Conservation (phyloP, 2,329 filamentous ascomycete species). For the Aspergillus vadensis region DNA sequence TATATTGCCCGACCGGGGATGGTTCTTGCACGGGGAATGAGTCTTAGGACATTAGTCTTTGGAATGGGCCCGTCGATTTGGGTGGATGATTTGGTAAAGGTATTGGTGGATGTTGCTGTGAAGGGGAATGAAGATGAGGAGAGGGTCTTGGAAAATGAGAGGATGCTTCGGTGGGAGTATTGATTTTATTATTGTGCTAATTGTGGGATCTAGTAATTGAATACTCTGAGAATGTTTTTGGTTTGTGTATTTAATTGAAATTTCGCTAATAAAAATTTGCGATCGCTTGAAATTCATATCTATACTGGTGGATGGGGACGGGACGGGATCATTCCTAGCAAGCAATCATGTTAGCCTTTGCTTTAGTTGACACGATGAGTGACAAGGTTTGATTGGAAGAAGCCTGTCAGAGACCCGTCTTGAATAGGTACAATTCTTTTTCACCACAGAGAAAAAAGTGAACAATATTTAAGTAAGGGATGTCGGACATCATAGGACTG, state of each 20-base stretch:
- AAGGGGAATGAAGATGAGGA: slow-evolving; percentile 13
- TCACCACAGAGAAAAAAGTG: slow-evolving; percentile 10
- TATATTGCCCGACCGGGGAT: slow-evolving; percentile 10
- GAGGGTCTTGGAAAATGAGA: slow-evolving; percentile 19
- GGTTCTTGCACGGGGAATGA: not conserved
- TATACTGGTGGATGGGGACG: not conserved
- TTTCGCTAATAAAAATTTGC: not conserved
- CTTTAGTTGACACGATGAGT: not conserved
- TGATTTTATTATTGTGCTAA: not conserved
- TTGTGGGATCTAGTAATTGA: not conserved
- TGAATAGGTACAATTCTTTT: slow-evolving; percentile 3
- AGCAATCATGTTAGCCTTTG: not conserved
- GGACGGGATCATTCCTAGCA: not conserved
- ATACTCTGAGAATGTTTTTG: rapidly evolving
- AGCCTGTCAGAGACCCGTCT: slow-evolving; percentile 12
- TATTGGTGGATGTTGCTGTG: slow-evolving; percentile 19
- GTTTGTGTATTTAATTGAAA: not conserved
- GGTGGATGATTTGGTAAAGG: slow-evolving; percentile 17
- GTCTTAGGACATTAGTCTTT: slow-evolving; percentile 1
- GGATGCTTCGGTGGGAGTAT: not conserved
- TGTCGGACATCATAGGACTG: too few species aligned
- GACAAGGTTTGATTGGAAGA: too few species aligned
- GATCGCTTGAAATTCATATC: not conserved
- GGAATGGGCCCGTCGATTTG: slow-evolving; percentile 19
- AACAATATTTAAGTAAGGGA: not conserved